Evolutionary conservation across 805 yeast species (phyloP).

Genomic region (Suhomyces vadensis): DNA sequence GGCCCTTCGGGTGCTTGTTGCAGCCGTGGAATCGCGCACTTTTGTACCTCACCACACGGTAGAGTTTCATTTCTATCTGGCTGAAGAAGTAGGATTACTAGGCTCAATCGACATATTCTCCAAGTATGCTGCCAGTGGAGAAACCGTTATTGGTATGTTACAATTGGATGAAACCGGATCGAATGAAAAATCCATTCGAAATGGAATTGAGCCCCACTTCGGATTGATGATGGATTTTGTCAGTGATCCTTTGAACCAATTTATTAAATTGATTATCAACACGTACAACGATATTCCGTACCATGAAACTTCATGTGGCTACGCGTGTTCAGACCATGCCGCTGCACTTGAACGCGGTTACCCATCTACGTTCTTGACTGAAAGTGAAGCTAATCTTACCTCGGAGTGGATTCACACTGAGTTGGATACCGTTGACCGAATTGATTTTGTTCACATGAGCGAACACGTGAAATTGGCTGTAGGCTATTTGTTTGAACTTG

Average conservation of each 20-base stretch:
- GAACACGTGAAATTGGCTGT: slow-evolving; percentile 79
- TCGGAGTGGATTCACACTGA: slow-evolving; percentile 75
- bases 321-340: slow-evolving; percentile 92
- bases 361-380: slow-evolving; percentile 82
- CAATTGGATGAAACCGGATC: slow-evolving; percentile 96
- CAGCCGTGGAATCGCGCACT: slow-evolving; percentile 15
- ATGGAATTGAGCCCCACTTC: slow-evolving; percentile 59
- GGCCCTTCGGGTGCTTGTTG: slow-evolving; percentile 55
- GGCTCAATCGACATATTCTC: slow-evolving; percentile 83
- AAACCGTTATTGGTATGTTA: slow-evolving; percentile 73
- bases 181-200: slow-evolving; percentile 50
- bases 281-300: slow-evolving; percentile 67
- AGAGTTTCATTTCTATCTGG: slow-evolving; percentile 93
- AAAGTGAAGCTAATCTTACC: slow-evolving; percentile 63
- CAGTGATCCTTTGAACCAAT: slow-evolving; percentile 53
- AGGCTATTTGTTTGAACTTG: slow-evolving; percentile 70
- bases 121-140: slow-evolving; percentile 43
- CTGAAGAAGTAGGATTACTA: slow-evolving; percentile 88
- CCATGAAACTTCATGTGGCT: slow-evolving; percentile 79
- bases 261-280: slow-evolving; percentile 60
- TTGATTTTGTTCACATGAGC: slow-evolving; percentile 74
- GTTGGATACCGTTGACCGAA: slow-evolving; percentile 76
- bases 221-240: slow-evolving; percentile 80
- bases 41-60: slow-evolving; percentile 55
- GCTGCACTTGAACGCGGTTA: slow-evolving; percentile 80